phyloP scores from a whole-genome alignment of 345 rosid species.

The Populus ilicifolia region DNA sequence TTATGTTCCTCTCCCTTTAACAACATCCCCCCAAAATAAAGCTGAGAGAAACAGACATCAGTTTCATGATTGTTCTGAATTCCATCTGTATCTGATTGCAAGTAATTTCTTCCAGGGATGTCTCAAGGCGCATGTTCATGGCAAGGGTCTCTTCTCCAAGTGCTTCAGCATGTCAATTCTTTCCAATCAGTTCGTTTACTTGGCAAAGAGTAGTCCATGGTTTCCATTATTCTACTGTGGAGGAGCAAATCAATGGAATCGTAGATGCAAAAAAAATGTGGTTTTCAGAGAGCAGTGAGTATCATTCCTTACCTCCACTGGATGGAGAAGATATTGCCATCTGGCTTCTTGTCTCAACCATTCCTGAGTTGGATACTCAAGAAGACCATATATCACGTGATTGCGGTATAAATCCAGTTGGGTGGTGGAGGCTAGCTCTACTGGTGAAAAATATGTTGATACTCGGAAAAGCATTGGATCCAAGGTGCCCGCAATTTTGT shows the following conservation, averaged over 20 bases:
- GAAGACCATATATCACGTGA: slow-evolving; percentile 27
- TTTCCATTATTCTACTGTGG: slow-evolving; percentile 27
- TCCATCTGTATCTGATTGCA: neutral
- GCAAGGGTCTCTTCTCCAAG: slow-evolving; percentile 58
- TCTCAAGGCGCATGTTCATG: slow-evolving; percentile 45
- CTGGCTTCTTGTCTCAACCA: slow-evolving; percentile 68
- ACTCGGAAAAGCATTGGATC: slow-evolving; percentile 57
- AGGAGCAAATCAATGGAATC: slow-evolving; percentile 39
- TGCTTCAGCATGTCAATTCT: slow-evolving; percentile 43
- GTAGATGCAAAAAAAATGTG: slow-evolving; percentile 45
- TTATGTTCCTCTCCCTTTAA: too few relatives aligned
- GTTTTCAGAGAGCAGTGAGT: slow-evolving; percentile 38
- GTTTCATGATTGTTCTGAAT: neutral
- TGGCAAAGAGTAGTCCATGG: slow-evolving; percentile 42
- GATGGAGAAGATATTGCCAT: slow-evolving; percentile 57
- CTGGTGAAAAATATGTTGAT: slow-evolving; percentile 54
- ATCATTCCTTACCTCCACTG: slow-evolving; percentile 33
- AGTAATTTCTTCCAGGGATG: slow-evolving; percentile 52
- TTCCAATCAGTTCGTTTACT: slow-evolving; percentile 56
- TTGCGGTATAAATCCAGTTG: slow-evolving; percentile 31
- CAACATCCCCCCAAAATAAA: too few relatives aligned
- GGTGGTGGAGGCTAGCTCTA: slow-evolving; percentile 71
- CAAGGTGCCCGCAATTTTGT: slow-evolving; percentile 46
- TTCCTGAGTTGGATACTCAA: slow-evolving; percentile 32
- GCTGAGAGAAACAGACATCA: neutral